Percentiles rank a stretch among this genome's conserved stretches.
Evolutionary conservation across 2,329 filamentous ascomycete genomes (phyloP).

Genomic region (Cryphonectria naterciae): DNA sequence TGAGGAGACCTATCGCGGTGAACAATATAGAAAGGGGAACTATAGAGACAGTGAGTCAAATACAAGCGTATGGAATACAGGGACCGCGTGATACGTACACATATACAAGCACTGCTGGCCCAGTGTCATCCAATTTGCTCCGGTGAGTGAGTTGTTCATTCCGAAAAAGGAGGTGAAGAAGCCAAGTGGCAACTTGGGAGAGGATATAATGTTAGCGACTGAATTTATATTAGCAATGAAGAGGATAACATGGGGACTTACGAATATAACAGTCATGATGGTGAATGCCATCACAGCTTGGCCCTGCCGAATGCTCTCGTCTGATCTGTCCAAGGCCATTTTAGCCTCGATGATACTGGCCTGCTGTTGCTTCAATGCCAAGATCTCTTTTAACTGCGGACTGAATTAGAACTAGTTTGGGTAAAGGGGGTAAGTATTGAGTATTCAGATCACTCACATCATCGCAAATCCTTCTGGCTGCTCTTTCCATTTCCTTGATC

Average conservation of each 20-base stretch:
- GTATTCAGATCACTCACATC: conserved; percentile 8
- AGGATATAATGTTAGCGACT: background rate
- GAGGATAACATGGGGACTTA: conserved; percentile 32
- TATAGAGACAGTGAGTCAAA: background rate
- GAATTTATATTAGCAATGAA: background rate
- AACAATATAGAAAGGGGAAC: background rate
- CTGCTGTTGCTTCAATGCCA: conserved; percentile 27
- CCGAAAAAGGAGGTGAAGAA: conserved; percentile 28
- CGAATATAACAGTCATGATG: conserved; percentile 31
- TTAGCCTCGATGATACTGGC: conserved; percentile 20
- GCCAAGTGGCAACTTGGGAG: conserved; percentile 11
- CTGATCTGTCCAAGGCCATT: conserved; percentile 8
- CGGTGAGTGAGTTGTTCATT: conserved; percentile 18
- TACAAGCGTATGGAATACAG: background rate
- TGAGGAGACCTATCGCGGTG: background rate
- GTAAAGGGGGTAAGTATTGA: background rate
- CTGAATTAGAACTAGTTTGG: rapidly evolving
- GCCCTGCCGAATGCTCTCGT: conserved; percentile 20
- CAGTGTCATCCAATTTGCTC: conserved; percentile 18
- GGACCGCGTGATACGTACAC: background rate
- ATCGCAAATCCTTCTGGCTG: conserved; percentile 9
- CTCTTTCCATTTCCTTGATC: conserved; percentile 14
- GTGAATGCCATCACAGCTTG: conserved; percentile 25
- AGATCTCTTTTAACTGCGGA: conserved; percentile 16
- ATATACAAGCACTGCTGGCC: background rate